Percentiles rank a stretch among this genome's conserved stretches.
Conservation (phyloP, 352 stramenopile species). For the Phytophthora crassamura region DNA sequence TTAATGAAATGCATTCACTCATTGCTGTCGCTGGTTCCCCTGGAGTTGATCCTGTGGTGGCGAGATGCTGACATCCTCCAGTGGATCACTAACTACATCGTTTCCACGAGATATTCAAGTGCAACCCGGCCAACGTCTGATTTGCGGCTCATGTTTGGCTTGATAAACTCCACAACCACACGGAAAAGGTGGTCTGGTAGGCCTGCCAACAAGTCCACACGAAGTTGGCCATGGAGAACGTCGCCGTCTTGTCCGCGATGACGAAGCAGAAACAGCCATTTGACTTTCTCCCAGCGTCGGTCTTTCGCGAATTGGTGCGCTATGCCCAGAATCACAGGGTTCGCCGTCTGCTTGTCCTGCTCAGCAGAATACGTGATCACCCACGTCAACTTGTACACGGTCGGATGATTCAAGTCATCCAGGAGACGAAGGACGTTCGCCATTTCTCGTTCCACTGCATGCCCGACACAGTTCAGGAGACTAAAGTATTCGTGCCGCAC, state of each 20-base stretch:
- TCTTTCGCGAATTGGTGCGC: slow-evolving; percentile 2
- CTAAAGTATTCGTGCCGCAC: too few species aligned
- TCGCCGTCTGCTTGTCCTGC: background rate
- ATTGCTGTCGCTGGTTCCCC: too few species aligned
- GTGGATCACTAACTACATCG: too few species aligned
- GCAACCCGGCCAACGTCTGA: too few species aligned
- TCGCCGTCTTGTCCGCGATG: background rate
- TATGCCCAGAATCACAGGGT: slow-evolving; percentile 1
- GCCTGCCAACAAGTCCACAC: background rate
- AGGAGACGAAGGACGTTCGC: background rate
- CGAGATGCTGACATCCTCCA: too few species aligned
- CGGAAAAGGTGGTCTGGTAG: slow-evolving; percentile 7
- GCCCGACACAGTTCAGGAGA: background rate
- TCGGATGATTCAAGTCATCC: background rate
- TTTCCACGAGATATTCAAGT: background rate
- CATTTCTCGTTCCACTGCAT: background rate
- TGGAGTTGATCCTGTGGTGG: too few species aligned
- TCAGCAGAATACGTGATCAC: too few species aligned
- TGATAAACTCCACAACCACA: background rate
- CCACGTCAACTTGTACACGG: too few species aligned
- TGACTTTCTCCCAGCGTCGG: slow-evolving; percentile 6
- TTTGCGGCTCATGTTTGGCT: background rate
- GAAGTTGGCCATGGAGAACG: background rate
- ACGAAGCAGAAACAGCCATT: slow-evolving; percentile 7
- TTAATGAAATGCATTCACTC: too few species aligned